phyloP scores from a whole-genome alignment of 352 stramenopile species.

The Thalassiosira hispida region DNA sequence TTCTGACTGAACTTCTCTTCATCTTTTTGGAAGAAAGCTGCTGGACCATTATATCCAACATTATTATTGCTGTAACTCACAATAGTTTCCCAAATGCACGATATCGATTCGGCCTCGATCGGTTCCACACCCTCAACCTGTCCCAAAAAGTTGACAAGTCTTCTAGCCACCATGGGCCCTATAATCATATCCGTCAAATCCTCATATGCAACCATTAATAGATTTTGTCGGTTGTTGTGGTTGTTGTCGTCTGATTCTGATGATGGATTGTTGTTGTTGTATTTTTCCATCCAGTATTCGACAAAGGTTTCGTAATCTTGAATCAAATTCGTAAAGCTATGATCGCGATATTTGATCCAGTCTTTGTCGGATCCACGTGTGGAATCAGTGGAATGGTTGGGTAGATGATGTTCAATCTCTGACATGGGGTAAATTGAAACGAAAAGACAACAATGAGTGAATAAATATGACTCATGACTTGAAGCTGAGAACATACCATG shows the following conservation, averaged over 20 bases:
- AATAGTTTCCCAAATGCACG: conserved; percentile 45
- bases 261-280: neutral
- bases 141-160: conserved; percentile 29
- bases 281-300: conserved; percentile 25
- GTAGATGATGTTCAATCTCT: conserved; percentile 21
- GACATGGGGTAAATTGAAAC: conserved; percentile 2
- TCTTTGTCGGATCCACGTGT: conserved; percentile 21
- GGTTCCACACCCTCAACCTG: neutral
- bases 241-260: neutral
- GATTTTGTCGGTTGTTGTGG: conserved; percentile 7
- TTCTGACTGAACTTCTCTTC: neutral
- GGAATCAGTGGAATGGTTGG: conserved; percentile 43
- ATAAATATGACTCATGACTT: too few species aligned
- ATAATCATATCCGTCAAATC: conserved; percentile 24
- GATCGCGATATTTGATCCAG: conserved; percentile 45
- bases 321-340: conserved; percentile 18
- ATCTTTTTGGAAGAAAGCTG: too few species aligned
- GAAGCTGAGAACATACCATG: neutral
- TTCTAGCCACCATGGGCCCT: conserved; percentile 9
- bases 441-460: neutral
- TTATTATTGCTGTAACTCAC: conserved; percentile 33
- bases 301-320: conserved; percentile 26
- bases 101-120: neutral
- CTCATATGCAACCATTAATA: conserved; percentile 40
- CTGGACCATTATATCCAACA: neutral